Percentiles rank a stretch among this genome's conserved stretches.
phyloP scores from a whole-genome alignment of 1,284 basidiomycete genomes.

The Phenoliferia sp. region DNA sequence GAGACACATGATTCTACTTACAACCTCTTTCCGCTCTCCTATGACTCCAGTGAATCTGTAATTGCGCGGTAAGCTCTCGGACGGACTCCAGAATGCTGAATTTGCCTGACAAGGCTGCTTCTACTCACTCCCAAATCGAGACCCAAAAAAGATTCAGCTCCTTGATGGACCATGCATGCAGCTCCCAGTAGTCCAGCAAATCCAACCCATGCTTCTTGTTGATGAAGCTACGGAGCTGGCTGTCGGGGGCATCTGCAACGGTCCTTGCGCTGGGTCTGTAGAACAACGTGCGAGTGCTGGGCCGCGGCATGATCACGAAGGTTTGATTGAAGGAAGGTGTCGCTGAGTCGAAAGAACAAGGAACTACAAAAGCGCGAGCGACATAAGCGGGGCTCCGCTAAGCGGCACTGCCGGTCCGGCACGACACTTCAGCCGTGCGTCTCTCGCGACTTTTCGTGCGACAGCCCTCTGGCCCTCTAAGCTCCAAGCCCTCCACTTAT shows the following conservation, averaged over 20 bases:
- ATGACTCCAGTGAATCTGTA: slow-evolving; percentile 22
- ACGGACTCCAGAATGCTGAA: background rate
- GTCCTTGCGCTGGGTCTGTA: slow-evolving; percentile 20
- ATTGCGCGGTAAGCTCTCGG: background rate
- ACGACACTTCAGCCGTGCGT: too few species aligned
- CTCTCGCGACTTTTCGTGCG: too few species aligned
- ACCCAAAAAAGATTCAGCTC: slow-evolving; percentile 28
- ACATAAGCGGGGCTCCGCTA: too few species aligned
- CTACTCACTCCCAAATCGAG: slow-evolving; percentile 17
- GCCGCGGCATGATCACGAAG: slow-evolving; percentile 2
- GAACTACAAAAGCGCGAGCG: too few species aligned
- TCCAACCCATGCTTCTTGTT: slow-evolving; percentile 18
- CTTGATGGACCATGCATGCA: slow-evolving; percentile 24
- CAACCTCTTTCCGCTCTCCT: slow-evolving; percentile 14
- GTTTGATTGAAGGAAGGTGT: too few species aligned
- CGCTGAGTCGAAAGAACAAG: too few species aligned
- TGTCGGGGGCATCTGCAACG: slow-evolving; percentile 19
- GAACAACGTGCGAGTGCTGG: slow-evolving; percentile 22
- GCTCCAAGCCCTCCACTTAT: too few species aligned
- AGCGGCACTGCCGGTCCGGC: too few species aligned
- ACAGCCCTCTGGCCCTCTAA: too few species aligned
- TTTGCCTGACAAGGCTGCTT: background rate
- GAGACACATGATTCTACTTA: background rate
- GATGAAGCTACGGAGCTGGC: slow-evolving; percentile 28
- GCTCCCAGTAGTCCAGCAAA: slow-evolving; percentile 27